These are phyloP conservation scores for Heliamphora pulchella DNA, from an alignment of 179 eudicot species.

Conservation along the genomic window DNA sequence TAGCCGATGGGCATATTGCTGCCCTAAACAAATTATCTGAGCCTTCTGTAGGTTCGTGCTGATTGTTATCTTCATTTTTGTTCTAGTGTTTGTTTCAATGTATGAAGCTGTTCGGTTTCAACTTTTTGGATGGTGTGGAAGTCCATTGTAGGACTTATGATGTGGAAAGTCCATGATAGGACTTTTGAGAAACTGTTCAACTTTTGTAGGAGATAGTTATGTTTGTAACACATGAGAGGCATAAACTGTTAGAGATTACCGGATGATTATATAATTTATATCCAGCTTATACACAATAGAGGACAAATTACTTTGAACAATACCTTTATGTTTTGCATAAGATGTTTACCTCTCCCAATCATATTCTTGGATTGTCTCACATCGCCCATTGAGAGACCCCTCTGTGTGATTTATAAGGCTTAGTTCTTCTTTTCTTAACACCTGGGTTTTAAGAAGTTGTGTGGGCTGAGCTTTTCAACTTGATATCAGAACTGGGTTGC, in stretches of 20 bases:
- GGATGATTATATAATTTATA: not conserved
- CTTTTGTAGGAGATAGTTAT: not conserved
- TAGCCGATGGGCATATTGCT: constrained; percentile 93
- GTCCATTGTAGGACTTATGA: no score
- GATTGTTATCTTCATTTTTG: constrained; percentile 1
- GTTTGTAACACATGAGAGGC: not conserved
- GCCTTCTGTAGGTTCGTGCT: constrained; percentile 52
- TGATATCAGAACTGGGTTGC: no score
- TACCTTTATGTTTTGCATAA: not conserved
- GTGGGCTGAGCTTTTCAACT: no score
- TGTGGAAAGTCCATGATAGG: not conserved
- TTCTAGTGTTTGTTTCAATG: not conserved
- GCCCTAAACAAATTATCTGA: constrained; percentile 67
- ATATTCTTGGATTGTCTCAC: no score
- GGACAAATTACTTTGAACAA: not conserved
- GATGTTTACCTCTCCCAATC: not conserved
- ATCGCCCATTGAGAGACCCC: no score
- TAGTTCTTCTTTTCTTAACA: no score
- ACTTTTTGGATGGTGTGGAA: not conserved
- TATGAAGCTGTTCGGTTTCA: not conserved
- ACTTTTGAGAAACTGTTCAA: not conserved
- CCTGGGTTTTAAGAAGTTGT: no score
- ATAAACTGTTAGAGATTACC: not conserved
- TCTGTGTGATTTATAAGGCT: no score
- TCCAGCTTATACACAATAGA: not conserved